These are phyloP conservation scores for Claviceps digitariae DNA, from an alignment of 2,329 filamentous ascomycete genomes.

Conservation along the genomic window DNA sequence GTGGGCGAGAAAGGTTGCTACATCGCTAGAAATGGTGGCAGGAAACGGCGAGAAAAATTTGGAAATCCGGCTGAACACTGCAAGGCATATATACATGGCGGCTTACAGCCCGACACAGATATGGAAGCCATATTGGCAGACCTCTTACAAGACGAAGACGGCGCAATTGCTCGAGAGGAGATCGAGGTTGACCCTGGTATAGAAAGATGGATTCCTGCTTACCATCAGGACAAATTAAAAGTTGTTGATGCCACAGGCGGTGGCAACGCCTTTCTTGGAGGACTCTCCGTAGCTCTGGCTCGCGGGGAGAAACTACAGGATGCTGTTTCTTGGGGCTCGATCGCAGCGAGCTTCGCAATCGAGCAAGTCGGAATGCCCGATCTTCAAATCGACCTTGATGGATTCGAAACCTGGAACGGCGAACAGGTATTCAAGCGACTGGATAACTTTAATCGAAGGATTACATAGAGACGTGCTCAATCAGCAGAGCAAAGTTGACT, in stretches of 20 bases:
- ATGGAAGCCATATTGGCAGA: constrained; percentile 50
- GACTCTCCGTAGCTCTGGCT: constrained; percentile 43
- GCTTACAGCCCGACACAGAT: constrained; percentile 45
- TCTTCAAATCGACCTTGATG: constrained; percentile 30
- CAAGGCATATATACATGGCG: constrained; percentile 33
- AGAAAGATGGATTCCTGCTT: constrained; percentile 67
- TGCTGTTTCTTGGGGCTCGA: constrained; percentile 62
- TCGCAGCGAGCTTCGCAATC: constrained; percentile 85
- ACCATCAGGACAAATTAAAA: constrained; percentile 38
- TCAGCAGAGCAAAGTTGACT: neutral
- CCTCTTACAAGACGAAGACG: constrained; percentile 39
- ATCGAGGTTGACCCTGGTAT: constrained; percentile 50
- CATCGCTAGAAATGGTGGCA: constrained; percentile 43
- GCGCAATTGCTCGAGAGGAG: constrained; percentile 40
- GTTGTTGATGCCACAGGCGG: constrained; percentile 92
- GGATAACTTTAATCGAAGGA: constrained; percentile 26
- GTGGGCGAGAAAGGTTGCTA: constrained; percentile 62
- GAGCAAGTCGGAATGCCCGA: constrained; percentile 80
- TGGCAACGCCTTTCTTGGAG: constrained; percentile 74
- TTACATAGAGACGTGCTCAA: neutral
- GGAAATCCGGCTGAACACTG: constrained; percentile 12
- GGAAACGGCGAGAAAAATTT: constrained; percentile 16
- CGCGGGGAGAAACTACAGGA: constrained; percentile 49
- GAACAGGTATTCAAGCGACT: constrained; percentile 38
- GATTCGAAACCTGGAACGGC: constrained; percentile 49